These are phyloP conservation scores for Candida andamanensis DNA, from an alignment of 805 yeast species.

Conservation along the genomic window DNA sequence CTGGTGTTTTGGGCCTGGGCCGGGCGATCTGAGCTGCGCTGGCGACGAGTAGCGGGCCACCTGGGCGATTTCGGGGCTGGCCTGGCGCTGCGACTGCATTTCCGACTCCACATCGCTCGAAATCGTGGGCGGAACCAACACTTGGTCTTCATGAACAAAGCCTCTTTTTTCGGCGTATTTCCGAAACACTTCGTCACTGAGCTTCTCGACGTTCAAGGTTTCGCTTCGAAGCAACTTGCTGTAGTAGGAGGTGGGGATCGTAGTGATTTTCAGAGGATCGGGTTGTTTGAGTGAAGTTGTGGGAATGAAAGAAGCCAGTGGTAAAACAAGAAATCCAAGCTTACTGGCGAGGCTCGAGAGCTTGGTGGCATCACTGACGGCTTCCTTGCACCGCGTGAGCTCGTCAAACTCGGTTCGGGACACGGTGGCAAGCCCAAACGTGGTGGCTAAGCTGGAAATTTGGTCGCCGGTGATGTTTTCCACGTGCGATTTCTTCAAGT, in stretches of 20 bases:
- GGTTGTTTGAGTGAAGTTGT: slow-evolving; percentile 55
- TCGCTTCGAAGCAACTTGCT: slow-evolving; percentile 49
- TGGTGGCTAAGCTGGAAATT: slow-evolving; percentile 27
- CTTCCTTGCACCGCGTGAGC: slow-evolving; percentile 6
- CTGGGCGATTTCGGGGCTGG: slow-evolving; percentile 9
- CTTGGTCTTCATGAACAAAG: slow-evolving; percentile 23
- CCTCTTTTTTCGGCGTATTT: slow-evolving; percentile 49
- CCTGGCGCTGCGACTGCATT: background rate
- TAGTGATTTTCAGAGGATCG: slow-evolving; percentile 53
- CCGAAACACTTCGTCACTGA: slow-evolving; percentile 41
- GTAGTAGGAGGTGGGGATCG: slow-evolving; percentile 61
- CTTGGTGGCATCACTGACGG: slow-evolving; percentile 15
- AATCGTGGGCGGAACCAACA: slow-evolving; percentile 16
- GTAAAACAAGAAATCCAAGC: slow-evolving; percentile 50
- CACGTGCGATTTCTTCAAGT: slow-evolving; percentile 17
- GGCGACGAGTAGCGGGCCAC: slow-evolving; percentile 11
- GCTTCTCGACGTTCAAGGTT: slow-evolving; percentile 38
- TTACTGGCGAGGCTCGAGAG: slow-evolving; percentile 38
- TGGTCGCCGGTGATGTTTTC: slow-evolving; percentile 12
- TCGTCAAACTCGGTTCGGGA: slow-evolving; percentile 10
- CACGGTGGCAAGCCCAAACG: slow-evolving; percentile 28
- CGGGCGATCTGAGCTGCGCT: slow-evolving; percentile 2
- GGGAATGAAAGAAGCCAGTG: slow-evolving; percentile 55
- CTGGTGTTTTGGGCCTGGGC: slow-evolving; percentile 9
- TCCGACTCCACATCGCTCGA: slow-evolving; percentile 4